Percentiles rank a stretch among this genome's conserved stretches.
These are phyloP conservation scores for Lactifluus subvellereus DNA, from an alignment of 768 basidiomycete genomes.

Conservation along the genomic window DNA sequence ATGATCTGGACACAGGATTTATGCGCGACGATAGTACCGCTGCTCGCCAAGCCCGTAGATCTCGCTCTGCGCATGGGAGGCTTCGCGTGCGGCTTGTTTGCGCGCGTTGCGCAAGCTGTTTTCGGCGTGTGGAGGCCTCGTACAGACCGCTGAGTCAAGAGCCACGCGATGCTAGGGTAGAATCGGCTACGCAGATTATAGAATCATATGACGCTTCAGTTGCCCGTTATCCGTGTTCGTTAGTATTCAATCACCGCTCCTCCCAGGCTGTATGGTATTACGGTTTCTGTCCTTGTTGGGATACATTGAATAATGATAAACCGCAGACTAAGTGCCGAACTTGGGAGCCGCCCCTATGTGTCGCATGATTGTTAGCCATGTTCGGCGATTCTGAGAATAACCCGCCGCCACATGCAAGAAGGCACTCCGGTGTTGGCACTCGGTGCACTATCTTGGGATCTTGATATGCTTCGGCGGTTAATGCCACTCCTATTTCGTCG, in stretches of 20 bases:
- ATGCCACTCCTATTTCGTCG: too few species aligned
- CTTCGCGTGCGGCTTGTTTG: slow-evolving; percentile 11
- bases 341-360: too few species aligned
- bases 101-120: slow-evolving; percentile 6
- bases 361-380: too few species aligned
- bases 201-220: neutral
- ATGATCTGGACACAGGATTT: slow-evolving; percentile 37
- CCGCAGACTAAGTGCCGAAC: too few species aligned
- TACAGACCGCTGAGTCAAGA: neutral
- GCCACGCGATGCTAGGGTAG: neutral
- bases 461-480: too few species aligned
- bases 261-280: neutral
- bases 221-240: neutral
- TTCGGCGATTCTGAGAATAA: too few species aligned
- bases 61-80: slow-evolving; percentile 28
- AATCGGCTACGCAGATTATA: neutral
- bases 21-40: slow-evolving; percentile 39
- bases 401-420: too few species aligned
- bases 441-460: too few species aligned
- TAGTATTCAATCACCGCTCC: neutral
- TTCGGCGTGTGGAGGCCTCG: slow-evolving; percentile 11
- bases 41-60: slow-evolving; percentile 36
- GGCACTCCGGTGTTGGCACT: too few species aligned
- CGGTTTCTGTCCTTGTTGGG: neutral
- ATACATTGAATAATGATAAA: too few species aligned